These are phyloP conservation scores for Periconia digitata DNA, from an alignment of 2,329 filamentous ascomycete genomes.

Conservation along the genomic window DNA sequence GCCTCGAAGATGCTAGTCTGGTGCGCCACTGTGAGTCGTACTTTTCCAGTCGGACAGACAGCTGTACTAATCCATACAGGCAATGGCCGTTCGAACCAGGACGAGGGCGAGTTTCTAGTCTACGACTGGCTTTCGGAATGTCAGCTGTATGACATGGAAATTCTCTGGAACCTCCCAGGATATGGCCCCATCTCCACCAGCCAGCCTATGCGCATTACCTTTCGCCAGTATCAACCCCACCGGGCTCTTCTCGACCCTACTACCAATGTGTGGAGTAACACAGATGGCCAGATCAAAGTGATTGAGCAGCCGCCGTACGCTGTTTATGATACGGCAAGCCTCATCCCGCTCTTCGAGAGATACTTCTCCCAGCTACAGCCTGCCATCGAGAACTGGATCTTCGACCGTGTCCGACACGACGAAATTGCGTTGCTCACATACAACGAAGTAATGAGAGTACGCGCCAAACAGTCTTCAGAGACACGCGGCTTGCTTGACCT, in stretches of 20 bases:
- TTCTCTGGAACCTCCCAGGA: constrained; percentile 40
- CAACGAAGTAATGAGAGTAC: constrained; percentile 34
- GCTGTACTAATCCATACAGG: no score
- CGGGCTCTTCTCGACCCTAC: constrained; percentile 31
- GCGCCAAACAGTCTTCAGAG: constrained; percentile 16
- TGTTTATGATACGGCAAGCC: constrained; percentile 33
- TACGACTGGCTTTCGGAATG: constrained; percentile 33
- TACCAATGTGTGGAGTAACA: constrained; percentile 33
- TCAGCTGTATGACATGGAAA: constrained; percentile 31
- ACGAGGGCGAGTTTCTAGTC: constrained; percentile 33
- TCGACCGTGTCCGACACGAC: constrained; percentile 29
- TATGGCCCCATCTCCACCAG: constrained; percentile 29
- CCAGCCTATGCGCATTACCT: constrained; percentile 26
- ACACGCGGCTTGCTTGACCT: constrained; percentile 25
- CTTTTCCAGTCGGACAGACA: background rate
- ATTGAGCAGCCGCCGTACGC: constrained; percentile 39
- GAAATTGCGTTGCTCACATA: constrained; percentile 33
- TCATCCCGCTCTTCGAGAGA: constrained; percentile 28
- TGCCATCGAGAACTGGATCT: constrained; percentile 35
- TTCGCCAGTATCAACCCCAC: constrained; percentile 31
- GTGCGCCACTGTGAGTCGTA: constrained; percentile 33
- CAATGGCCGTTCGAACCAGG: constrained; percentile 40
- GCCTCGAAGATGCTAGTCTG: constrained; percentile 33
- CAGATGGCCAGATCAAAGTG: constrained; percentile 25
- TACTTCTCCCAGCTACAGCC: constrained; percentile 32